Base-by-base conservation (phyloP, 306 rosid species). In the Ochetophila trinervis region DNA sequence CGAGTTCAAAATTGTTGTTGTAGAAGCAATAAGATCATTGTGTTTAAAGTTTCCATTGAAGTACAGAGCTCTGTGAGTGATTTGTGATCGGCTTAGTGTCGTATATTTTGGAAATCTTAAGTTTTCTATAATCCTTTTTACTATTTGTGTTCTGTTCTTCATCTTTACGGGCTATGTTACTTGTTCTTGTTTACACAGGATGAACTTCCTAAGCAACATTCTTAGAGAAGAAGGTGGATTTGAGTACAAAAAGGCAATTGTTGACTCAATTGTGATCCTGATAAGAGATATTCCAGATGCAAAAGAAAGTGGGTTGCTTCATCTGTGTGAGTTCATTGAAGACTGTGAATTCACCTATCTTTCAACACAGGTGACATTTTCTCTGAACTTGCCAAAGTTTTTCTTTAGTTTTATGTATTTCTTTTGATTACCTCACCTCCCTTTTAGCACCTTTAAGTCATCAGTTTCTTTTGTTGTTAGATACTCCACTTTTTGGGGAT, bases 191-290 rank as follows among this genome's bases (percentile, higher is more conserved):
- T 63, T 55, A 72, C 21, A 78, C 70, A 93, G 99, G 84, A 93
- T 93, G 99, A 90, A 87, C 86, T 93, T 93, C 85, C 85, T 93
- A 36, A 93, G 99, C 88, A 93, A 81, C 82, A 93, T 93, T 82
- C 99, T 93, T 24, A 79, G 99, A 76, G 99, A 93, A 78, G 99
- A 93, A 88, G 99, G 99, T 23, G 99, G 99, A 17, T 93, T 93
- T 74, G 99, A 93, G 61, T 93, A 93, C 80, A 93, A 93, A 84
- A 93, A 93, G 77, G 97, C 99, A 74, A 93, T 93, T 65, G 93
- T 93, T 35, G 99, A 90, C 77, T 93, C 99, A 57, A 93, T 93
- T 74, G 99, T 93, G 68, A 93, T 90, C 67, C 96, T 93, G 32
- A 93, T 93, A 60, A 83, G 97, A 78, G 99, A 93, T 76, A 90